These are phyloP conservation scores for Huiozyma sinensis DNA, from an alignment of 805 yeast genomes.

Conservation along the genomic window DNA sequence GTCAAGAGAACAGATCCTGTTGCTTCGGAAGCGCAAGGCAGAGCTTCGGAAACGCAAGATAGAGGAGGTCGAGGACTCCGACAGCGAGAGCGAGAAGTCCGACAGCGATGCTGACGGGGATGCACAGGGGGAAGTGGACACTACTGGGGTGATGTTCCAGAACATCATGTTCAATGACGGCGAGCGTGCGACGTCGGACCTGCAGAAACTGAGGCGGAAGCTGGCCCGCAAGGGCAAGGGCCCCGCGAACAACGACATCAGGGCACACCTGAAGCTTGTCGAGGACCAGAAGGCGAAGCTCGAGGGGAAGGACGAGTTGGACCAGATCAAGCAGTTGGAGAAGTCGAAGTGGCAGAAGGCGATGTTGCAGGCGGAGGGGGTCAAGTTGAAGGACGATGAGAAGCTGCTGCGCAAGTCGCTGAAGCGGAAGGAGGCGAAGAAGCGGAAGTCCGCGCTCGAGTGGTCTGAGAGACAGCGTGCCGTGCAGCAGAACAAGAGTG, in stretches of 20 bases:
- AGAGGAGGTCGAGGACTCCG: conserved; percentile 33
- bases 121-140: conserved; percentile 27
- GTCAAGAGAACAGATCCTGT: conserved; percentile 71
- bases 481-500: conserved; percentile 64
- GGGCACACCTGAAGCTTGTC: conserved; percentile 66
- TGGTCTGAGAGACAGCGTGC: conserved; percentile 85
- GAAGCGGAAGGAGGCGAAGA: conserved; percentile 70
- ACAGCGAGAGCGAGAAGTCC: conserved; percentile 20
- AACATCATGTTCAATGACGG: conserved; percentile 80
- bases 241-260: conserved; percentile 73
- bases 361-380: conserved; percentile 78
- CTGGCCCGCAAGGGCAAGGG: conserved; percentile 56
- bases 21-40: conserved; percentile 44
- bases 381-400: conserved; percentile 83
- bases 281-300: conserved; percentile 65
- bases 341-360: conserved; percentile 81
- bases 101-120: conserved; percentile 23
- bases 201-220: conserved; percentile 42
- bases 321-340: conserved; percentile 45
- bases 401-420: conserved; percentile 74
- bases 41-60: conserved; percentile 25
- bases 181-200: conserved; percentile 64
- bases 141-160: conserved; percentile 55
- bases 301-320: conserved; percentile 50
- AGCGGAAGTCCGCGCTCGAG: conserved; percentile 77